Evolutionary conservation across 371 early-diverging fungal genomes (phyloP).

Genomic region (Mortierella sp.): DNA sequence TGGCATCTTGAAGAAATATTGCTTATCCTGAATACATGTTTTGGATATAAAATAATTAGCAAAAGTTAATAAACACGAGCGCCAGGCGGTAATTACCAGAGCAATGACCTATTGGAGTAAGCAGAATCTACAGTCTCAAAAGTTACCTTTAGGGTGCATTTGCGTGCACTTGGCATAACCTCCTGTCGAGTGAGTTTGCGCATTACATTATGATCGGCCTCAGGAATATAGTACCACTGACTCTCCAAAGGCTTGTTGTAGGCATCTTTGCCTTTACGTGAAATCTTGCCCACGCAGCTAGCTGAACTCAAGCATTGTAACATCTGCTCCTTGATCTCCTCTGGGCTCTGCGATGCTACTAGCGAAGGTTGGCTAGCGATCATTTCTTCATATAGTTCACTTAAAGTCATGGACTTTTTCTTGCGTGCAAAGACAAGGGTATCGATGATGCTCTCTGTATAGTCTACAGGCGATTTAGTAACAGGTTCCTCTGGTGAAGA

Average conservation of each 20-base stretch:
- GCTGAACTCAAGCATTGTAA: slow-evolving; percentile 47
- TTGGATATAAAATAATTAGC: background rate
- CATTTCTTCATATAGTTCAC: slow-evolving; percentile 54
- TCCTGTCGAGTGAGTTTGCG: slow-evolving; percentile 55
- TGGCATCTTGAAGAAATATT: slow-evolving; percentile 77
- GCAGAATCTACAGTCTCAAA: no score
- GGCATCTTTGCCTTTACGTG: slow-evolving; percentile 74
- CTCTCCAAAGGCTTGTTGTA: slow-evolving; percentile 73
- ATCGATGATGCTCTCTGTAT: slow-evolving; percentile 57
- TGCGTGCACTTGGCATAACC: slow-evolving; percentile 71
- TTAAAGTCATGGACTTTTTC: slow-evolving; percentile 53
- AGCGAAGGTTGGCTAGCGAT: slow-evolving; percentile 48
- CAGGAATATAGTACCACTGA: slow-evolving; percentile 72
- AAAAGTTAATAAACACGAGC: background rate
- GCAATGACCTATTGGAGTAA: no score
- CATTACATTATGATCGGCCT: slow-evolving; percentile 62
- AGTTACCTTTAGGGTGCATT: slow-evolving; percentile 67
- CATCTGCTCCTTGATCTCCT: slow-evolving; percentile 54
- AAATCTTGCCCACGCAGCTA: slow-evolving; percentile 65
- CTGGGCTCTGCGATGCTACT: slow-evolving; percentile 23
- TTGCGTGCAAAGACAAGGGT: slow-evolving; percentile 55
- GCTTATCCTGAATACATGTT: slow-evolving; percentile 59
- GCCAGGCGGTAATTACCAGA: background rate
- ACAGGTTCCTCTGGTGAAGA: slow-evolving; percentile 14
- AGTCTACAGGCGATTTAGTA: slow-evolving; percentile 36